Percentiles rank a stretch among this genome's conserved stretches.
phyloP scores from a whole-genome alignment of 192 early-diverging fungal species.

The Umbelopsis isabellina region DNA sequence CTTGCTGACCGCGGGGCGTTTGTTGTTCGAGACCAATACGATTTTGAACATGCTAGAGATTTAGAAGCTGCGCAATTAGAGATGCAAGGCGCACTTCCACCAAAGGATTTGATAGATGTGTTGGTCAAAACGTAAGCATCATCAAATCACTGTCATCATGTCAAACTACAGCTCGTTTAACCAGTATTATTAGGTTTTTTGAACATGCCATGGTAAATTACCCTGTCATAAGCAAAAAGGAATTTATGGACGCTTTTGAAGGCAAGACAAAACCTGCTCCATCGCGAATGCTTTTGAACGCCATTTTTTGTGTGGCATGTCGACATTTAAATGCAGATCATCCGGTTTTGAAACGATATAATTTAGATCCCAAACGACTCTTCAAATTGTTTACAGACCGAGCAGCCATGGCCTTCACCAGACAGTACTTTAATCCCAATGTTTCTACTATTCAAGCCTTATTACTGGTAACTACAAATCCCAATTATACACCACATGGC shows the following conservation, averaged over 20 bases:
- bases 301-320: constrained; percentile 21
- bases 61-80: neutral
- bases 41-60: constrained; percentile 14
- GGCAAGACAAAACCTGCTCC: neutral
- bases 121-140: constrained; percentile 32
- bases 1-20: constrained; percentile 3
- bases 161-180: neutral
- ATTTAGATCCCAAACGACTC: neutral
- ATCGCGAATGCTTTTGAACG: constrained; percentile 14
- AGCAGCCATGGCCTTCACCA: constrained; percentile 15
- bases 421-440: constrained; percentile 31
- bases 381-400: constrained; percentile 16
- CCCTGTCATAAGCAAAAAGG: constrained; percentile 29
- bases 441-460: constrained; percentile 33
- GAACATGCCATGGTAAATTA: constrained; percentile 19
- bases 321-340: constrained; percentile 23
- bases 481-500: constrained; percentile 24
- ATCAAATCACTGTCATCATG: neutral
- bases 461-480: constrained; percentile 18
- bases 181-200: constrained; percentile 28
- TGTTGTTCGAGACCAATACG: constrained; percentile 12
- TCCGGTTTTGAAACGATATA: constrained; percentile 6
- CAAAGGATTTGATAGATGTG: constrained; percentile 24
- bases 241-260: constrained; percentile 26
- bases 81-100: constrained; percentile 27